Evolutionary conservation across 75 land plant genomes (phyloP).

Genomic region (Gnetum montanum): DNA sequence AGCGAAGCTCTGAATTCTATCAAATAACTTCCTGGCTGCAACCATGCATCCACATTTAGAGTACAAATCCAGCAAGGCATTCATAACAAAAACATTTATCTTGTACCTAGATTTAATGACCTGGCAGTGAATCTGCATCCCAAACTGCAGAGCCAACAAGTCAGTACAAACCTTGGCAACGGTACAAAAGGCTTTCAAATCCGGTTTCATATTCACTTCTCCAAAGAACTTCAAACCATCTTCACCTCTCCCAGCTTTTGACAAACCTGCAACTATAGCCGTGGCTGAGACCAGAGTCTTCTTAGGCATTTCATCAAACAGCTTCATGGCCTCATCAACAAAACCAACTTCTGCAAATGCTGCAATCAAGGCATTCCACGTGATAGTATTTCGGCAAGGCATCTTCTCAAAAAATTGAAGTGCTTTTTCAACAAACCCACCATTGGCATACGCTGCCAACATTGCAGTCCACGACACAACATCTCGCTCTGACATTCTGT

Average conservation of each 20-base stretch:
- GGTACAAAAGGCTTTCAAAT: constrained; percentile 19
- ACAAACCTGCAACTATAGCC: constrained; percentile 24
- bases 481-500: constrained; percentile 30
- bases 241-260: neutral
- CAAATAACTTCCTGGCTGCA: constrained; percentile 27
- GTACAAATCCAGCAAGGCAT: constrained; percentile 31
- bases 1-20: neutral
- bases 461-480: constrained; percentile 46
- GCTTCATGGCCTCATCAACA: constrained; percentile 27
- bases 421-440: constrained; percentile 17
- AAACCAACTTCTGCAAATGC: constrained; percentile 22
- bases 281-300: constrained; percentile 30
- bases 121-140: constrained; percentile 19
- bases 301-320: constrained; percentile 40
- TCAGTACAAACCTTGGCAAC: constrained; percentile 23
- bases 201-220: constrained; percentile 6
- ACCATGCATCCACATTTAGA: constrained; percentile 21
- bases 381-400: constrained; percentile 29
- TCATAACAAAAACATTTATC: constrained; percentile 11
- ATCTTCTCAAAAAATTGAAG: constrained; percentile 25
- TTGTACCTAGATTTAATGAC: constrained; percentile 17
- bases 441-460: constrained; percentile 37
- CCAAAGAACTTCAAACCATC: constrained; percentile 9
- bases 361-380: constrained; percentile 58
- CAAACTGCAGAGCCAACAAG: constrained; percentile 10